Evolutionary conservation across 2,329 filamentous ascomycete genomes (phyloP).

Genomic region (Xylariales sp.): DNA sequence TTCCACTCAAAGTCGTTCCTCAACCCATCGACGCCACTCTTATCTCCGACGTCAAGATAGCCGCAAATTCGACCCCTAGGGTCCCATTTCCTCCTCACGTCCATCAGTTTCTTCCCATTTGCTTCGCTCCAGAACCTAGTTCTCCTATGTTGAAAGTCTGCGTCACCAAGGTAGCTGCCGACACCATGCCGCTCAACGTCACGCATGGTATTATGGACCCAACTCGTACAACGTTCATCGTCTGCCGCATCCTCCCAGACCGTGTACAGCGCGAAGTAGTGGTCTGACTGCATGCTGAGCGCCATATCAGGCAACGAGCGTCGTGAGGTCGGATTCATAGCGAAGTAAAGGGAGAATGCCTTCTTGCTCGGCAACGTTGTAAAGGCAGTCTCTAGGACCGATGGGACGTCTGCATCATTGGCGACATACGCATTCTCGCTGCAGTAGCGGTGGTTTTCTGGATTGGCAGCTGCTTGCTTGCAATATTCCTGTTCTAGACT

Average conservation of each 20-base stretch:
- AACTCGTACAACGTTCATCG: slow-evolving; percentile 37
- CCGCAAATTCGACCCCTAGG: slow-evolving; percentile 36
- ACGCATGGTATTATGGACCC: slow-evolving; percentile 38
- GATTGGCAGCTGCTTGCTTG: slow-evolving; percentile 41
- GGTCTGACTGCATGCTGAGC: slow-evolving; percentile 48
- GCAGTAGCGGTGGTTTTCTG: slow-evolving; percentile 42
- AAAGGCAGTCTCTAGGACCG: slow-evolving; percentile 41
- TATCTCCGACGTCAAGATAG: slow-evolving; percentile 41
- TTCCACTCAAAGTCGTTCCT: slow-evolving; percentile 35
- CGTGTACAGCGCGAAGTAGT: slow-evolving; percentile 51
- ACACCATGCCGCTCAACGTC: slow-evolving; percentile 34
- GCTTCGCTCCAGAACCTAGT: slow-evolving; percentile 44
- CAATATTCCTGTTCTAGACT: slow-evolving; percentile 35
- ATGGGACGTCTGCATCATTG: slow-evolving; percentile 40
- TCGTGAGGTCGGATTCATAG: slow-evolving; percentile 44
- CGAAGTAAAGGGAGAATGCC: slow-evolving; percentile 43
- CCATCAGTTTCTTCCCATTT: slow-evolving; percentile 35
- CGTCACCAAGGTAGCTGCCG: slow-evolving; percentile 51
- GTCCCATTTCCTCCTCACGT: slow-evolving; percentile 39
- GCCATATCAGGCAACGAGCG: slow-evolving; percentile 45
- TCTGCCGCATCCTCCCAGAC: slow-evolving; percentile 43
- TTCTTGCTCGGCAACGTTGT: slow-evolving; percentile 40
- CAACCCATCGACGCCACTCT: slow-evolving; percentile 35
- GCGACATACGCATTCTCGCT: slow-evolving; percentile 46
- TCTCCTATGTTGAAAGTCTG: slow-evolving; percentile 44